These are phyloP conservation scores for Monosiga brevicollis DNA, from an alignment of 78 protist genomes.

Conservation along the genomic window DNA sequence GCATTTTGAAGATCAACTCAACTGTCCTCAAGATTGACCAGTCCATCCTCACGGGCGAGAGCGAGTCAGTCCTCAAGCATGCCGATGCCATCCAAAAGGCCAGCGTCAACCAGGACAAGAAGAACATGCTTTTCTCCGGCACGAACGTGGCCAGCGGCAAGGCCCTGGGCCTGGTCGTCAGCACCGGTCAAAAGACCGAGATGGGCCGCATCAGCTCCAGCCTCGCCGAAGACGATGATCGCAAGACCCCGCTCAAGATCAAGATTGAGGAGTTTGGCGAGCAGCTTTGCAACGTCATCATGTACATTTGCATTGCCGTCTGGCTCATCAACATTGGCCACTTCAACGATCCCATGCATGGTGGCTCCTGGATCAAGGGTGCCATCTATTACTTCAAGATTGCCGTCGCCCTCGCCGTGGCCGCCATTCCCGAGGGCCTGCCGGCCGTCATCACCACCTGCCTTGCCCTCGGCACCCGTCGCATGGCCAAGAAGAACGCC, in stretches of 20 bases:
- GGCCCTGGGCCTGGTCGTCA: slow-evolving; percentile 61
- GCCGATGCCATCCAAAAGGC: not conserved
- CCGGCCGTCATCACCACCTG: slow-evolving; percentile 79
- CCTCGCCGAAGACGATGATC: slow-evolving; percentile 13
- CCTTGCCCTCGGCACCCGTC: slow-evolving; percentile 66
- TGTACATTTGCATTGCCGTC: slow-evolving; percentile 62
- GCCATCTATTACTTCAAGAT: slow-evolving; percentile 31
- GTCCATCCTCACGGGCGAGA: slow-evolving; percentile 32
- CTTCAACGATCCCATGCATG: slow-evolving; percentile 43
- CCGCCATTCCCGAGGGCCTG: slow-evolving; percentile 93
- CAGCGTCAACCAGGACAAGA: slow-evolving; percentile 15
- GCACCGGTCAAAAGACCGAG: slow-evolving; percentile 76
- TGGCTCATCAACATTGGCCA: slow-evolving; percentile 35
- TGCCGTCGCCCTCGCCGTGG: slow-evolving; percentile 81
- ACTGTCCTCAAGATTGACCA: slow-evolving; percentile 40
- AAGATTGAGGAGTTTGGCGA: slow-evolving; percentile 74
- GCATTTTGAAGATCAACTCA: slow-evolving; percentile 41
- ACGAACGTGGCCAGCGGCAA: slow-evolving; percentile 53
- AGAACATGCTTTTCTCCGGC: slow-evolving; percentile 31
- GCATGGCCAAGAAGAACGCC: slow-evolving; percentile 80
- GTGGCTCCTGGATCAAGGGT: slow-evolving; percentile 27
- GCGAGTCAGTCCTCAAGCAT: slow-evolving; percentile 22
- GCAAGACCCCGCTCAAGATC: slow-evolving; percentile 36
- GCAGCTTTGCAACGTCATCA: slow-evolving; percentile 12
- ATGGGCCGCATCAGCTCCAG: slow-evolving; percentile 67